A percentile compares a stretch with the other conserved stretches of the same genome.
phyloP scores from a whole-genome alignment of 1,139 yeast genomes.

The Geotrichum armillariae region DNA sequence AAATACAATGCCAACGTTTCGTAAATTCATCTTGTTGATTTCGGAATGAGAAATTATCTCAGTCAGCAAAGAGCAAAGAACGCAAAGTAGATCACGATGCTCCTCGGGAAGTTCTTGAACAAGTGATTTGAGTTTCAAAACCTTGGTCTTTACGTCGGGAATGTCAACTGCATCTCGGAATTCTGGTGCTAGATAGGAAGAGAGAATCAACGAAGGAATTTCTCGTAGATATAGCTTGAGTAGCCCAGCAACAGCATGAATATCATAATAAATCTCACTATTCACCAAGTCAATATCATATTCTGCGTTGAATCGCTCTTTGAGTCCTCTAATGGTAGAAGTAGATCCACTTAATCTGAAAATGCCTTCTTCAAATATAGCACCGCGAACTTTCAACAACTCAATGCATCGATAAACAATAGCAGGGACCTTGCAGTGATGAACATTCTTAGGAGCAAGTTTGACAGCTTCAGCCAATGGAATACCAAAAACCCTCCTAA shows the following conservation, averaged over 20 bases:
- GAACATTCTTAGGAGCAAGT: slow-evolving; percentile 47
- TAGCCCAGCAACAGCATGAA: slow-evolving; percentile 78
- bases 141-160: slow-evolving; percentile 36
- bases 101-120: slow-evolving; percentile 46
- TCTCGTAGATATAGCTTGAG: slow-evolving; percentile 73
- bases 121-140: slow-evolving; percentile 38
- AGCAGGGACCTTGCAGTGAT: slow-evolving; percentile 59
- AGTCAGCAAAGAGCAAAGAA: slow-evolving; percentile 64
- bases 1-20: slow-evolving; percentile 79
- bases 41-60: slow-evolving; percentile 64
- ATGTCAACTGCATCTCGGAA: slow-evolving; percentile 43
- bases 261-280: slow-evolving; percentile 47
- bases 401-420: slow-evolving; percentile 76
- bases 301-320: slow-evolving; percentile 57
- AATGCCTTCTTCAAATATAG: slow-evolving; percentile 84
- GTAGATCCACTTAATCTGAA: slow-evolving; percentile 92
- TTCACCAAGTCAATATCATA: slow-evolving; percentile 67
- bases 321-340: slow-evolving; percentile 68
- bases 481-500: slow-evolving; percentile 57
- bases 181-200: slow-evolving; percentile 47
- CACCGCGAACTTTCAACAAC: slow-evolving; percentile 64
- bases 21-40: slow-evolving; percentile 77
- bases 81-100: slow-evolving; percentile 62
- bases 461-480: slow-evolving; percentile 54
- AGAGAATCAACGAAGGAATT: slow-evolving; percentile 64